Percentiles rank a stretch among this genome's conserved stretches.
Evolutionary conservation across 257 asterid genomes (phyloP).

Genomic region (Lycium barbarum): DNA sequence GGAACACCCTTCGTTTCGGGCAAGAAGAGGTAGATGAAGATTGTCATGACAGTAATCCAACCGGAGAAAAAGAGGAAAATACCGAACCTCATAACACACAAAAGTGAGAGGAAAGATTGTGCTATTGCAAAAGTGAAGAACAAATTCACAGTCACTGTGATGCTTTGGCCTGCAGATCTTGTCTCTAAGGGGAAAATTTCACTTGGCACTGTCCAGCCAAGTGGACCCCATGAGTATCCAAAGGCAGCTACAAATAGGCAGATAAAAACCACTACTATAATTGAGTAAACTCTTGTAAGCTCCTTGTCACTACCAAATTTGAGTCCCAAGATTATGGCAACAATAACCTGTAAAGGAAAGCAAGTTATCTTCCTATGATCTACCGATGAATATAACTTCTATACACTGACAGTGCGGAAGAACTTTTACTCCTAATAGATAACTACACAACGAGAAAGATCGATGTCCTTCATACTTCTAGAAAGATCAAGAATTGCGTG

Average conservation of each 20-base stretch:
- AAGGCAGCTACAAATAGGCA: conserved; percentile 80
- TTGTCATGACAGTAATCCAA: conserved; percentile 82
- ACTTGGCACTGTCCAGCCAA: conserved; percentile 97
- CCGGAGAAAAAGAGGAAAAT: conserved; percentile 82
- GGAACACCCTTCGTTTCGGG: conserved; percentile 94
- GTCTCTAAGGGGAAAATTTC: conserved; percentile 86
- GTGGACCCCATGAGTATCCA: conserved; percentile 95
- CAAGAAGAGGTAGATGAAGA: conserved; percentile 68
- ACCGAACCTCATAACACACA: conserved; percentile 80
- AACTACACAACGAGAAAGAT: not conserved
- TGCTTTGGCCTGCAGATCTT: conserved; percentile 91
- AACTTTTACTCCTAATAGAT: not conserved
- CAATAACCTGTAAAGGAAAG: conserved; percentile 30
- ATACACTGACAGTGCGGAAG: not conserved
- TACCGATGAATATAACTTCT: not conserved
- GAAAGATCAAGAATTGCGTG: not conserved
- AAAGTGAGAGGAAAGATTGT: conserved; percentile 70
- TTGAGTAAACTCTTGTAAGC: conserved; percentile 61
- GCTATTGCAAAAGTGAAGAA: conserved; percentile 80
- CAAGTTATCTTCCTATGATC: not conserved
- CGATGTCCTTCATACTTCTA: not conserved
- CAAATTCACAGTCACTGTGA: conserved; percentile 78
- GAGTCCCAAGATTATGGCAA: conserved; percentile 50
- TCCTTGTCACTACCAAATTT: conserved; percentile 63
- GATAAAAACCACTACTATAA: conserved; percentile 64